Evolutionary conservation across 139 green algal genomes (phyloP).

Genomic region (Coccomyxa sp.): DNA sequence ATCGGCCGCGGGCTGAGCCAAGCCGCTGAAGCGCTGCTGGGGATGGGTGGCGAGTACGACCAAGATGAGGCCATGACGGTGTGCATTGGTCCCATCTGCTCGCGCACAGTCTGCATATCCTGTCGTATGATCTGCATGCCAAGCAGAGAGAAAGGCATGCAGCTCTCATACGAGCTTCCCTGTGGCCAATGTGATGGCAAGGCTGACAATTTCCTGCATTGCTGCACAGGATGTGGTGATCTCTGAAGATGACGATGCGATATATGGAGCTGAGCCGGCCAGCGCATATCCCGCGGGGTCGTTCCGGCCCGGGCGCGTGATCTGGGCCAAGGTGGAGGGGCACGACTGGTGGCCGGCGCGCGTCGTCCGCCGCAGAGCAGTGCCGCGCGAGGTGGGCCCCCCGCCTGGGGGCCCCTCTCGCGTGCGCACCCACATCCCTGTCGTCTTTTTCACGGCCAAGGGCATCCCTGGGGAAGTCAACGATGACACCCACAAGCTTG

Average conservation of each 20-base stretch:
- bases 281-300: neutral
- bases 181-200: too few relatives aligned
- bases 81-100: neutral
- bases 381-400: conserved; percentile 75
- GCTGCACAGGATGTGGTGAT: neutral
- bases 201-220: neutral
- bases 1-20: conserved; percentile 43
- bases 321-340: conserved; percentile 92
- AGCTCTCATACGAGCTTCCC: neutral
- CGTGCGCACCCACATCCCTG: conserved; percentile 67
- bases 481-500: conserved; percentile 19
- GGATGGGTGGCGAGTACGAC: conserved; percentile 40
- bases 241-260: conserved; percentile 15
- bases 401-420: conserved; percentile 50
- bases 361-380: conserved; percentile 73
- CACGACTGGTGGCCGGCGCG: conserved; percentile 90
- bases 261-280: neutral
- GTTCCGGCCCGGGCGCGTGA: conserved; percentile 66
- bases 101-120: neutral
- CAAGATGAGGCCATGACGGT: conserved; percentile 32
- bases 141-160: neutral
- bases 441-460: conserved; percentile 83
- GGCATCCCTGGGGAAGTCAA: conserved; percentile 79
- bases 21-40: conserved; percentile 70
- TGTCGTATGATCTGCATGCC: neutral